These are phyloP conservation scores for Penicillium argentinense DNA, from an alignment of 495 filamentous ascomycete species.

Conservation along the genomic window DNA sequence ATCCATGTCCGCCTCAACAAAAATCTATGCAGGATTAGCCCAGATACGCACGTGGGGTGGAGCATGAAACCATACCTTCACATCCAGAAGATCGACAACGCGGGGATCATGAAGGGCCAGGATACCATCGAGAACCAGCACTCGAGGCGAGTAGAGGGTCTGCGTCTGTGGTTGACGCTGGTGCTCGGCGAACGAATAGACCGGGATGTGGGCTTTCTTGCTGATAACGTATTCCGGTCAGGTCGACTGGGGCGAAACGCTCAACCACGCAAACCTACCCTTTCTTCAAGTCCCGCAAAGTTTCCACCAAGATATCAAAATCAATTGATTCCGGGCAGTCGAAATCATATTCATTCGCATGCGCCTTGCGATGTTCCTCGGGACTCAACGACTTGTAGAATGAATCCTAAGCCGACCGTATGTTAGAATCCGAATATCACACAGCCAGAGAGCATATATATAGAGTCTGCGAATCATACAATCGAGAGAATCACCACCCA, in stretches of 20 bases:
- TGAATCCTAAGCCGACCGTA: constrained; percentile 65
- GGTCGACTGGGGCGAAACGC: neutral
- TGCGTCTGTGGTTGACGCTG: constrained; percentile 75
- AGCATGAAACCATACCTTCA: constrained; percentile 61
- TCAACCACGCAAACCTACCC: constrained; percentile 57
- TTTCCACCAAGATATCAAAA: constrained; percentile 85
- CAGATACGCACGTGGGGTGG: neutral
- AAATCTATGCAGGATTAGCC: constrained; percentile 59
- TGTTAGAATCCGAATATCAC: constrained; percentile 27
- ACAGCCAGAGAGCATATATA: neutral
- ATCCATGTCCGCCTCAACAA: constrained; percentile 94
- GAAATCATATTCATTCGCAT: constrained; percentile 91
- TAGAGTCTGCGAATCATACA: constrained; percentile 50
- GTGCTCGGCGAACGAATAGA: constrained; percentile 95
- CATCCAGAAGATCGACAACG: constrained; percentile 83
- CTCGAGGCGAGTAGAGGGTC: constrained; percentile 92
- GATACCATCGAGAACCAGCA: constrained; percentile 93
- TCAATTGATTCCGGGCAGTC: constrained; percentile 93
- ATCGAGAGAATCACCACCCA: constrained; percentile 98
- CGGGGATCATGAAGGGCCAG: constrained; percentile 88
- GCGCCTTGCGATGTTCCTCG: constrained; percentile 74
- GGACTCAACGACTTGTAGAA: constrained; percentile 85
- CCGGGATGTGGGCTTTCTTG: constrained; percentile 86
- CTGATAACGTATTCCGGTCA: constrained; percentile 44
- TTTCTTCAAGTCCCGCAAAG: constrained; percentile 78